These are phyloP conservation scores for Trypanosoma platydactyli DNA, from an alignment of 208 protist species.

Conservation along the genomic window DNA sequence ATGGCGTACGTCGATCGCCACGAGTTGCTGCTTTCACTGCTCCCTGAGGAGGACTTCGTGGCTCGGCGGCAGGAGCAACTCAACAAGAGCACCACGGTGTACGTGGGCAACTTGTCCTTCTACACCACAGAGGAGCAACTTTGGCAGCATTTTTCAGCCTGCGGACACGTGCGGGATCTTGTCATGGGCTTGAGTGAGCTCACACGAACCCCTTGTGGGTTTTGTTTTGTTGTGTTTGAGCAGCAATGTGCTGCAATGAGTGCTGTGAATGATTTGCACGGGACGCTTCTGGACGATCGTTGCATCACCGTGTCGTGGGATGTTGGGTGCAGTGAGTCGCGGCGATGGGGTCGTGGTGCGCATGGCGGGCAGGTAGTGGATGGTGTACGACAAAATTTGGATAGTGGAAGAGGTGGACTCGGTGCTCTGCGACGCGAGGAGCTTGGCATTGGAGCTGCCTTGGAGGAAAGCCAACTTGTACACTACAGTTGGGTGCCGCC, in stretches of 20 bases:
- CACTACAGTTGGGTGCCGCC: constrained; percentile 70
- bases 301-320: constrained; percentile 85
- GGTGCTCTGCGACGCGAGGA: constrained; percentile 75
- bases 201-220: constrained; percentile 96
- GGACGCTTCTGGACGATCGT: constrained; percentile 80
- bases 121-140: constrained; percentile 98
- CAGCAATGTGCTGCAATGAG: constrained; percentile 85
- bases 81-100: constrained; percentile 89
- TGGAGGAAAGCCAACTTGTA: constrained; percentile 53
- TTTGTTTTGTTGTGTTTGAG: constrained; percentile 99
- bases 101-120: constrained; percentile 98
- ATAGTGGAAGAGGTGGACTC: constrained; percentile 91
- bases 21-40: constrained; percentile 66
- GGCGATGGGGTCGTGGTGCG: constrained; percentile 84
- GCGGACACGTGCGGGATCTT: constrained; percentile 95
- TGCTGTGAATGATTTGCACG: constrained; percentile 86
- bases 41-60: constrained; percentile 69
- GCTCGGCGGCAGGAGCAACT: constrained; percentile 66
- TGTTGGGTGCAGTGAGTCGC: constrained; percentile 72
- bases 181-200: constrained; percentile 97
- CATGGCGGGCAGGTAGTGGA: constrained; percentile 93
- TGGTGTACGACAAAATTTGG: constrained; percentile 88
- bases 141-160: constrained; percentile 92
- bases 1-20: constrained; percentile 88
- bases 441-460: constrained; percentile 46